Conservation (phyloP, 805 yeast genomes). For the Suhomyces kilbournensis region DNA sequence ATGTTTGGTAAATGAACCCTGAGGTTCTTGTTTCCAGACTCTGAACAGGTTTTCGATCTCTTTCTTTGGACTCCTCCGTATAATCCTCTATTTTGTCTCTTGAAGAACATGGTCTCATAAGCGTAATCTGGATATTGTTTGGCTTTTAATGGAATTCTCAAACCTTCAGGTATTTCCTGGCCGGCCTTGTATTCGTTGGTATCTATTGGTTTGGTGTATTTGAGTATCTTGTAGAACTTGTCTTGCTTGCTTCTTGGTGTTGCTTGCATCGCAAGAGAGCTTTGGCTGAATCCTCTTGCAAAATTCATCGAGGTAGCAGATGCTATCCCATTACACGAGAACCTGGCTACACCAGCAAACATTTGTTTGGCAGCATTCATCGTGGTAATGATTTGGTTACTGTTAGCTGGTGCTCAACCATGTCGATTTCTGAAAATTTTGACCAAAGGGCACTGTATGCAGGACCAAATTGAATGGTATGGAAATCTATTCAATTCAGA, state of each 20-base stretch:
- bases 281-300: conserved; percentile 1
- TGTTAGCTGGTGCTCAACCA: not conserved
- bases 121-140: conserved; percentile 39
- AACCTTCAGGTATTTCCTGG: conserved; percentile 27
- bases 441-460: conserved; percentile 3
- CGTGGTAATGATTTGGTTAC: not conserved
- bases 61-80: conserved; percentile 85
- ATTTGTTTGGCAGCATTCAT: not conserved
- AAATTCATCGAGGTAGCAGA: not conserved
- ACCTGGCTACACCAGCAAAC: not conserved
- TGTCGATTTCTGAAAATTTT: conserved; percentile 3
- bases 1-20: conserved; percentile 82
- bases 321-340: not conserved
- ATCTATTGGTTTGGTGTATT: conserved; percentile 38
- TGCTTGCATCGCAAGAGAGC: not conserved
- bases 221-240: conserved; percentile 40
- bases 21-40: conserved; percentile 68
- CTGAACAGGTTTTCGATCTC: conserved; percentile 76
- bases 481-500: not conserved
- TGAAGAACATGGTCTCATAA: conserved; percentile 72
- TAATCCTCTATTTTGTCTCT: conserved; percentile 82
- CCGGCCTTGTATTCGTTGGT: conserved; percentile 36
- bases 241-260: conserved; percentile 16
- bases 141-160: conserved; percentile 21
- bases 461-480: not conserved